Base-by-base conservation (phyloP, 1,284 basidiomycete genomes). In the Ustilago trichophora region DNA sequence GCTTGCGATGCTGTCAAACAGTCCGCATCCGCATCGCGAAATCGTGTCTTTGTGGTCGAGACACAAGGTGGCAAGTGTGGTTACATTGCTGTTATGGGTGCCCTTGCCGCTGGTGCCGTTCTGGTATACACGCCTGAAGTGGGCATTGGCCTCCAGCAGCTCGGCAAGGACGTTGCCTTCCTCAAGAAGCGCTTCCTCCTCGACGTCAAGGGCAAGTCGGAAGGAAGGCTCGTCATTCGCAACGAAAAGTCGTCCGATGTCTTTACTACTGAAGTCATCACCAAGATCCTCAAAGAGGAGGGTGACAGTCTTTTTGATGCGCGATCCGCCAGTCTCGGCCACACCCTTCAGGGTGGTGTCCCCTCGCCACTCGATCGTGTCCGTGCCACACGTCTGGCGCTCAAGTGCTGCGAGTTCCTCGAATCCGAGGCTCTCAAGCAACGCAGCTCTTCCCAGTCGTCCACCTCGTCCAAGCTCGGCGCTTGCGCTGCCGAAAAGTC, bases 1-100 rank as follows among this genome's bases (percentile, higher is more conserved):
- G 94, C 96, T 3, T 98, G 94, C 80, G 96, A 99, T 83, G 90
- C 93, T 26, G 96, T 98, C 84, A 96, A 94, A 84, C 96, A 98
- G 85, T 93, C 91, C 76, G 95, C 96, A 6, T 91, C 91, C 45
- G 95, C 95, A 6, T 94, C 91, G 75, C 84, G 95, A 68, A 95
- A 98, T 82, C 85, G 95, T 41, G 94, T 97, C 50, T 98, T 99
- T 81, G 91, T 98, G 2, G 92, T 99, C 22, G 94, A 98, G 84
- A 97, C 94, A 0, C 96, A 98, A 83, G 95, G 96, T 51, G 95
- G 95, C 29, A 90, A 90, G 83, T 96, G 92, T 81, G 95, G 96
- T 10, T 98, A 96, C 82, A 88, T 98, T 62, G 93, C 94, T 7
- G 90, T 93, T 1, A 87, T 98, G 85, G 96, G 95, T 53, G 95